Conservation (phyloP, 345 rosid species). For the Draba incana region DNA sequence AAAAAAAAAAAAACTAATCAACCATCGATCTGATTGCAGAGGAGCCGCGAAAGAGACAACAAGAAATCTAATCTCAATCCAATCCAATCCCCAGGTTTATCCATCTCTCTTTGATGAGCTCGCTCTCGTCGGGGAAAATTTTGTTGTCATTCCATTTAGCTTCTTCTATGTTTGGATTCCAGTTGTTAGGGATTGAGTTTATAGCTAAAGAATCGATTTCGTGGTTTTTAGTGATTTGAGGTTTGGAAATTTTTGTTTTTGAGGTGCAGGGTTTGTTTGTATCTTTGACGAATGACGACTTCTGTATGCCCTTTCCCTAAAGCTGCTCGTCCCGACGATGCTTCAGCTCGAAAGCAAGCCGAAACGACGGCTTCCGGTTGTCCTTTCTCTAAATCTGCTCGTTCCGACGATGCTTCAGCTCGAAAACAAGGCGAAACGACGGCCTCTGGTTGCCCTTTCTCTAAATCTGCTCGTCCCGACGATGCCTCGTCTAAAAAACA, state of each 20-base stretch:
- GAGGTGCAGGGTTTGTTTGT: constrained; percentile 29
- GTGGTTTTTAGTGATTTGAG: constrained; percentile 19
- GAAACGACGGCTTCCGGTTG: constrained; percentile 39
- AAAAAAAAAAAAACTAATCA: not conserved
- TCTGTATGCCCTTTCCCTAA: constrained; percentile 78
- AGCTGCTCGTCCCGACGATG: constrained; percentile 69
- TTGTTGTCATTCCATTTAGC: constrained; percentile 18
- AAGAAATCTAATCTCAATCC: constrained; percentile 22
- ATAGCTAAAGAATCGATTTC: constrained; percentile 2
- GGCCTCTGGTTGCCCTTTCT: constrained; percentile 60
- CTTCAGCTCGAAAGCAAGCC: constrained; percentile 35
- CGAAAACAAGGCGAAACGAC: constrained; percentile 31
- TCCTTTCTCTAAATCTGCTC: constrained; percentile 74
- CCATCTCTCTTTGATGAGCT: constrained; percentile 5
- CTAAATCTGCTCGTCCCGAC: constrained; percentile 66
- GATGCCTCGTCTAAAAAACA: constrained; percentile 35
- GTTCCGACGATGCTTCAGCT: constrained; percentile 58
- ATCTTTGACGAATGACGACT: constrained; percentile 49
- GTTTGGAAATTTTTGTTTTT: not conserved
- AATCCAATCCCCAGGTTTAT: constrained; percentile 31
- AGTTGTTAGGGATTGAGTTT: not conserved
- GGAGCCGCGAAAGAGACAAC: constrained; percentile 26
- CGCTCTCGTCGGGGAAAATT: not conserved
- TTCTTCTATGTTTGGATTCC: constrained; percentile 5
- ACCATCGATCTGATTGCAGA: constrained; percentile 35